These are phyloP conservation scores for Eucalyptus tenuipes DNA, from an alignment of 345 rosid species.

Conservation along the genomic window DNA sequence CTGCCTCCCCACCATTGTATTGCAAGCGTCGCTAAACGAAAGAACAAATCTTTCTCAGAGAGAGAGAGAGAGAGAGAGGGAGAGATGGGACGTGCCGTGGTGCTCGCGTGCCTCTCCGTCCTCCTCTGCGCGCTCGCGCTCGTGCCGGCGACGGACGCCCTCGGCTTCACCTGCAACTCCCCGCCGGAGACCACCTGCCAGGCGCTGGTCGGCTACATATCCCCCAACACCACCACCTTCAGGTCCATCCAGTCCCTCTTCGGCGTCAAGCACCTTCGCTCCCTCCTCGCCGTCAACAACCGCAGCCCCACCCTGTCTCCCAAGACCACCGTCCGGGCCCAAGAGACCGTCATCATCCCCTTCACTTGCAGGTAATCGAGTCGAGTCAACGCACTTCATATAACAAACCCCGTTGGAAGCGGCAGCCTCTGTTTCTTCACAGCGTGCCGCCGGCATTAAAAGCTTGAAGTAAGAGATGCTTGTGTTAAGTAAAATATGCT, in stretches of 20 bases:
- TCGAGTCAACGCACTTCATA: not conserved
- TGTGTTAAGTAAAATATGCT: not conserved
- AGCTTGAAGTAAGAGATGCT: not conserved
- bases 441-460: not conserved
- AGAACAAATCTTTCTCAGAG: not conserved
- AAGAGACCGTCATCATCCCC: constrained; percentile 29
- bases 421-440: not conserved
- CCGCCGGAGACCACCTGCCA: constrained; percentile 3
- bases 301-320: constrained; percentile 22
- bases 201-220: constrained; percentile 38
- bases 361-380: constrained; percentile 28
- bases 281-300: constrained; percentile 49
- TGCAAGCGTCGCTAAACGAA: not conserved
- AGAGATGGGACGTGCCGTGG: not conserved
- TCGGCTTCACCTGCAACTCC: constrained; percentile 31
- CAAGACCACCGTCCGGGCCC: not conserved
- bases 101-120: not conserved
- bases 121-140: not conserved
- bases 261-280: constrained; percentile 17
- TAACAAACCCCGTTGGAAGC: not conserved
- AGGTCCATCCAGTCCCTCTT: constrained; percentile 32
- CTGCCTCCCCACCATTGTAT: not conserved
- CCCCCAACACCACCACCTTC: constrained; percentile 36
- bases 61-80: not conserved
- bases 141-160: not conserved